Conservation (phyloP, 768 basidiomycete genomes). For the Tricholoma matsutake region DNA sequence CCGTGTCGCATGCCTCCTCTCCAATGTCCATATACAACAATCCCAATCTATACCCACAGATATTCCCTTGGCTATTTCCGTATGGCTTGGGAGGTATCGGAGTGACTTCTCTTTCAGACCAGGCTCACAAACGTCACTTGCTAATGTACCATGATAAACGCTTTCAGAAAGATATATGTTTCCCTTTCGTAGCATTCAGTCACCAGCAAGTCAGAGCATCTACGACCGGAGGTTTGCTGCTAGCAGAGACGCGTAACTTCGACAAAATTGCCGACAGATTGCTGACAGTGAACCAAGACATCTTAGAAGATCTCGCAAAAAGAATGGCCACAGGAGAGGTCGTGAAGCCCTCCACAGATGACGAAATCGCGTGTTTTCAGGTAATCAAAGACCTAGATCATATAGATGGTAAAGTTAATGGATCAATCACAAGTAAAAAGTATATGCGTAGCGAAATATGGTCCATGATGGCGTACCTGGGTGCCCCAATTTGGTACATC, state of each 20-base stretch:
- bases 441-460: slow-evolving; percentile 29
- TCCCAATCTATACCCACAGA: slow-evolving; percentile 32
- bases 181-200: slow-evolving; percentile 37
- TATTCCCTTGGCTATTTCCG: slow-evolving; percentile 43
- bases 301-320: slow-evolving; percentile 15
- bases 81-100: slow-evolving; percentile 19
- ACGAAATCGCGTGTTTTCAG: too few species aligned
- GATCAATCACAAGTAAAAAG: slow-evolving; percentile 25
- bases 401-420: slow-evolving; percentile 9
- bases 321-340: slow-evolving; percentile 14
- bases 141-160: slow-evolving; percentile 37
- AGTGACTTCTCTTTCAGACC: too few species aligned
- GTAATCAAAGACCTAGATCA: too few species aligned
- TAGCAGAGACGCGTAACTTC: slow-evolving; percentile 25
- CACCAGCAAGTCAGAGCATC: slow-evolving; percentile 35
- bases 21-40: slow-evolving; percentile 24
- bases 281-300: slow-evolving; percentile 16
- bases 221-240: slow-evolving; percentile 23
- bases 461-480: slow-evolving; percentile 20
- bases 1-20: too few species aligned
- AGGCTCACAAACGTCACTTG: slow-evolving; percentile 6
- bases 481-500: slow-evolving; percentile 32
- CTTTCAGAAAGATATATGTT: slow-evolving; percentile 35
- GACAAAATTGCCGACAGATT: slow-evolving; percentile 19
- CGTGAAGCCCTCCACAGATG: too few species aligned